phyloP scores from a whole-genome alignment of 1,284 basidiomycete genomes.

The Baeospora myosura region DNA sequence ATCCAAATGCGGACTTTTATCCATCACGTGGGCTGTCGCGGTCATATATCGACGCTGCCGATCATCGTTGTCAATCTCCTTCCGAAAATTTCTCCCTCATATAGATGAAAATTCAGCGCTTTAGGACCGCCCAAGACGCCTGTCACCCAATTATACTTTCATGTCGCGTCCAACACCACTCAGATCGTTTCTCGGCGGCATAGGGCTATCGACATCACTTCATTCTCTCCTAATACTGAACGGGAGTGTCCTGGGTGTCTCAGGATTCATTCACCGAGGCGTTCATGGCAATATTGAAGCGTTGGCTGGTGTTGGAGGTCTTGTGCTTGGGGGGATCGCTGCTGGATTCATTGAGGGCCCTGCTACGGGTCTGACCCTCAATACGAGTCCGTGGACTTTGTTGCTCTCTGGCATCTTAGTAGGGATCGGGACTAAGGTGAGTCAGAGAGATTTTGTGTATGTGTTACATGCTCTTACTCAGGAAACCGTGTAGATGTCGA shows the following conservation, averaged over 20 bases:
- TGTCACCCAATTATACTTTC: slow-evolving; percentile 14
- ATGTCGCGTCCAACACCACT: slow-evolving; percentile 40
- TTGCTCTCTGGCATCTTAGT: slow-evolving; percentile 51
- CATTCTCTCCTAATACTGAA: slow-evolving; percentile 49
- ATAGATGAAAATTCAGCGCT: too few relatives aligned
- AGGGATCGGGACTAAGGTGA: slow-evolving; percentile 56
- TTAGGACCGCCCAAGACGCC: too few relatives aligned
- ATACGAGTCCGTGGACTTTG: slow-evolving; percentile 24
- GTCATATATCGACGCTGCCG: too few relatives aligned
- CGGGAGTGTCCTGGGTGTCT: slow-evolving; percentile 57
- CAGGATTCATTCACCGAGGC: slow-evolving; percentile 53
- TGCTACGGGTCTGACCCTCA: slow-evolving; percentile 20
- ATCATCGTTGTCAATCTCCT: too few relatives aligned
- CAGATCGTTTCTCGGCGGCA: slow-evolving; percentile 55
- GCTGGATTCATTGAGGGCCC: slow-evolving; percentile 29
- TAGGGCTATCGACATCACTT: slow-evolving; percentile 48
- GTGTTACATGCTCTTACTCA: slow-evolving; percentile 1
- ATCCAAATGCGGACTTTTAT: too few relatives aligned
- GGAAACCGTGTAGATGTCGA: slow-evolving; percentile 32
- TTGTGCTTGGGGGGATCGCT: slow-evolving; percentile 39
- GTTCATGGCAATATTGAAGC: slow-evolving; percentile 39
- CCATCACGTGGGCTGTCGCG: too few relatives aligned
- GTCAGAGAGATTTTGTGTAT: too few relatives aligned
- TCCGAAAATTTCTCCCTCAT: too few relatives aligned
- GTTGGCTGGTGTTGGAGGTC: slow-evolving; percentile 29